Percentiles rank a stretch among this genome's conserved stretches.
Conservation (phyloP, 2,329 filamentous ascomycete species). For the Rhinocladiella mackenziei region DNA sequence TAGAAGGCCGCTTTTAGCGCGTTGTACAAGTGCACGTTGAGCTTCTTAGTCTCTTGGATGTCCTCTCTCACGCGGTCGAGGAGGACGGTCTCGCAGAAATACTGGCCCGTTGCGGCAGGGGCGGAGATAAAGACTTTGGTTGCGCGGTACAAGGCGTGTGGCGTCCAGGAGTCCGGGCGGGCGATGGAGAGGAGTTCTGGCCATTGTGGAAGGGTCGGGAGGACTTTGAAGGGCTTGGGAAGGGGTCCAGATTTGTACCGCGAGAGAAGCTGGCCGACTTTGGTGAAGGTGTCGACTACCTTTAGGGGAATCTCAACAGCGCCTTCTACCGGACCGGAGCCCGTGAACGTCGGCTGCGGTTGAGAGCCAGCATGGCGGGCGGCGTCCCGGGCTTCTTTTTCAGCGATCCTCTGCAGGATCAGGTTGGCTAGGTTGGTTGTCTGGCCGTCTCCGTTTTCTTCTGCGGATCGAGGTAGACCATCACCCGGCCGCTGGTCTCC, state of each 20-base stretch:
- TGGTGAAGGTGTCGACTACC: constrained; percentile 72
- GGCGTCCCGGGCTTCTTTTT: constrained; percentile 67
- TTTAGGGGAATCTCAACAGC: constrained; percentile 83
- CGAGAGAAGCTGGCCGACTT: constrained; percentile 80
- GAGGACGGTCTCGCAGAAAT: constrained; percentile 81
- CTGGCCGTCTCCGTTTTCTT: constrained; percentile 48
- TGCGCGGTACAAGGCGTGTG: constrained; percentile 80
- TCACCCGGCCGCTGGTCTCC: neutral
- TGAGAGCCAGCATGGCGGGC: constrained; percentile 31
- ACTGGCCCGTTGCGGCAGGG: constrained; percentile 73
- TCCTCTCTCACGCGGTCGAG: constrained; percentile 89
- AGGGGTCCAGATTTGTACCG: constrained; percentile 95
- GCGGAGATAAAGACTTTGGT: constrained; percentile 89
- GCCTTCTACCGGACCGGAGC: constrained; percentile 64
- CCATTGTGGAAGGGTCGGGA: constrained; percentile 89
- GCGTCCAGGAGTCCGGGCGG: constrained; percentile 71
- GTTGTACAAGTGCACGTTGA: constrained; percentile 94
- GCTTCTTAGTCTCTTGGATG: constrained; percentile 88
- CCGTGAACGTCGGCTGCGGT: constrained; percentile 40
- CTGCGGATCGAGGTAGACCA: constrained; percentile 31
- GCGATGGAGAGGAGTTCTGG: constrained; percentile 81
- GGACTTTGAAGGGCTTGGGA: constrained; percentile 95
- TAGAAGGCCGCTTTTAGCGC: constrained; percentile 87
- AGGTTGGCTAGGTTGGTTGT: constrained; percentile 83
- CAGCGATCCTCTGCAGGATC: constrained; percentile 90